These are phyloP conservation scores for Citrus cavaleriei DNA, from an alignment of 345 rosid genomes.

Conservation along the genomic window DNA sequence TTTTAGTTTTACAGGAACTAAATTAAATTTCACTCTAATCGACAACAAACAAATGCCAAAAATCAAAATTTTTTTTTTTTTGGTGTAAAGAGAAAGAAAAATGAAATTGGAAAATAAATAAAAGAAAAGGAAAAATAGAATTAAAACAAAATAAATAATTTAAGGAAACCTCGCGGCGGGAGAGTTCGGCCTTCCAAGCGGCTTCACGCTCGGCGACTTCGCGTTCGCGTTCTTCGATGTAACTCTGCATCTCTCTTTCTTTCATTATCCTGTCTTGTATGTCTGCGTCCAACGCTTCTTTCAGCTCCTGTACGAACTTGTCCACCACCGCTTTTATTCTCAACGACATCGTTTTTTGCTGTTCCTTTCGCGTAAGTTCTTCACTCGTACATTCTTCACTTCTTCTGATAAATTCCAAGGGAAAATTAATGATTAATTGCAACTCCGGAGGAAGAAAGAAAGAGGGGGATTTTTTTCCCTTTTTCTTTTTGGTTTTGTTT, in stretches of 20 bases:
- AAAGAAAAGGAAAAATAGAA: not conserved
- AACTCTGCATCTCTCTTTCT: constrained; percentile 99
- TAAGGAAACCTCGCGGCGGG: constrained; percentile 73
- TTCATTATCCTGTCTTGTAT: constrained; percentile 96
- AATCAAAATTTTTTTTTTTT: too few relatives aligned
- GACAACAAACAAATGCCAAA: too few relatives aligned
- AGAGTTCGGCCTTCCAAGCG: constrained; percentile 98
- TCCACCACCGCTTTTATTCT: constrained; percentile 90
- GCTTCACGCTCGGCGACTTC: constrained; percentile 98
- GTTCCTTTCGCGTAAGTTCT: too few relatives aligned
- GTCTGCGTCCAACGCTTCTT: constrained; percentile 93
- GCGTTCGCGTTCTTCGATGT: constrained; percentile 92
- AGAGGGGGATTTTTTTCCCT: not conserved
- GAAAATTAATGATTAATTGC: not conserved
- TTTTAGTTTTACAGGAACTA: too few relatives aligned
- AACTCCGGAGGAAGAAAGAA: not conserved
- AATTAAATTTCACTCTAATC: too few relatives aligned
- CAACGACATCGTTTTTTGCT: constrained; percentile 52
- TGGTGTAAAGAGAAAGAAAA: too few relatives aligned
- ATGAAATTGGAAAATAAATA: too few relatives aligned
- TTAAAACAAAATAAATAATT: not conserved
- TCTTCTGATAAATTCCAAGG: not conserved
- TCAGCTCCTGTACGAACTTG: constrained; percentile 92
- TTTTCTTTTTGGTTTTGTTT: not conserved
- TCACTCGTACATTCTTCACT: too few relatives aligned